phyloP scores from a whole-genome alignment of 78 protist species.

The Dictyostelium discoideum region dicty_2.7 NC_007091.3:3189501-3190000 shows the following conservation, averaged over 20 bases:
- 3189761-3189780: conserved; percentile 12
- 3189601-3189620: conserved; percentile 2
- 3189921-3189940: conserved; percentile 1
- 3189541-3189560: not conserved
- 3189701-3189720: conserved; percentile 6
- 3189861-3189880: not conserved
- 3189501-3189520: conserved; percentile 5
- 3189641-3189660: not conserved
- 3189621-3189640: not conserved
- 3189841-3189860: conserved; percentile 2
- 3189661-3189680: not conserved
- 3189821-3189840: not conserved
- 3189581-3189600: not conserved
- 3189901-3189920: not conserved
- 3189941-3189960: not conserved
- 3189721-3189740: not conserved
- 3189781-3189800: not conserved
- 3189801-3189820: not conserved
- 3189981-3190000: conserved; percentile 9
- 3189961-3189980: conserved; percentile 22
- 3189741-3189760: conserved; percentile 1
- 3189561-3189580: conserved; percentile 1
- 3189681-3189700: not conserved
- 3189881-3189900: conserved; percentile 4
- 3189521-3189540: conserved; percentile 3